Evolutionary conservation across 805 yeast genomes (phyloP), one percentile per base, ranked within the genome.

Genomic region (Wickerhamomyces ciferrii): DNA sequence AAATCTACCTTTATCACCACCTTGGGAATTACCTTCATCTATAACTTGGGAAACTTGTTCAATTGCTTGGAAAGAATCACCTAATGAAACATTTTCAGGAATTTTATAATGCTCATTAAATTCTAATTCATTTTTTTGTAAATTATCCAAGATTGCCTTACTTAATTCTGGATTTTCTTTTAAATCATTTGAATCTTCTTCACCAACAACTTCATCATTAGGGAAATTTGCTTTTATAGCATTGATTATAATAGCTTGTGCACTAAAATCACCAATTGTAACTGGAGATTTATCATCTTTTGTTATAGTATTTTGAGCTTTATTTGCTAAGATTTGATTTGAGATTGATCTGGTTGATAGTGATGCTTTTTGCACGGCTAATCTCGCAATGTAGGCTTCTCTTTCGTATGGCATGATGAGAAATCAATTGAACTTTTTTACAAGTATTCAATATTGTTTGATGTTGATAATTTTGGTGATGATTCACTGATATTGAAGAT

Each of bases 241-340:
- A 48, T 88, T 80, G 65, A 90, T 92, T 48, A 94, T 82, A 40
- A 92, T 79, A 0, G 97, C 96, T 61, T 94, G 99, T 0, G 97
- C 91, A 4, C 96, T 96, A 61, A 86, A 94, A 64, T 94, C 99
- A 17, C 98, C 99, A 46, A 87, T 72, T 1, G 99, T 94, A 15
- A 94, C 99, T 1, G 99, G 99, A 1, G 97, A 88, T 51, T 82
- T 80, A 63, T 92, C 99, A 37, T 78, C 76, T 62, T 94, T 94
- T 49, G 89, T 83, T 47, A 89, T 77, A 41, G 87, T 86, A 51
- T 68, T 72, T 48, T 66, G 65, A 51, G 58, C 76, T 61, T 61
- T 68, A 54, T 58, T 72, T 54, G 70, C 75, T 55, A 63, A 75
- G 55, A 75, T 83, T 60, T 68, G 74, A 25, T 67, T 84, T 64